A percentile compares a stretch with the other conserved stretches of the same genome.
These are phyloP conservation scores for Melocanna baccifera DNA, from an alignment of 176 grass and related monocot species.

Conservation along the genomic window DNA sequence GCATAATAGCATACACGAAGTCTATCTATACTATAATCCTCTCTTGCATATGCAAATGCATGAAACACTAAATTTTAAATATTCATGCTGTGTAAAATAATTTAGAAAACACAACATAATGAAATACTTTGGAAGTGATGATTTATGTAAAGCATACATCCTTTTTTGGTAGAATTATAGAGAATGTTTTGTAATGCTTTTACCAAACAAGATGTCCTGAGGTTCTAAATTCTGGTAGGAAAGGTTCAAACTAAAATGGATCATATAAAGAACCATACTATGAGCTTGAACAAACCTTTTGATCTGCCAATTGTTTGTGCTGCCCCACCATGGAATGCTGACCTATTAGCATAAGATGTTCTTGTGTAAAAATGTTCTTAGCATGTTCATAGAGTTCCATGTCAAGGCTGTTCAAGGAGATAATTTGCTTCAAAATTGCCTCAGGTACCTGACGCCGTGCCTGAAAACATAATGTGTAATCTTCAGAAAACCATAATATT, in stretches of 20 bases:
- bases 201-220: background rate
- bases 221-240: background rate
- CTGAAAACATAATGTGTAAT: slow-evolving; percentile 47
- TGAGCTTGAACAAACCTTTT: slow-evolving; percentile 43
- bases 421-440: slow-evolving; percentile 71
- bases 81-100: background rate
- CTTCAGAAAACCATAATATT: background rate
- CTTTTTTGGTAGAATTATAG: background rate
- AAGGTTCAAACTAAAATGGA: background rate
- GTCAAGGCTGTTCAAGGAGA: slow-evolving; percentile 79
- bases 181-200: background rate
- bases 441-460: slow-evolving; percentile 60
- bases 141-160: background rate
- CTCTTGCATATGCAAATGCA: background rate
- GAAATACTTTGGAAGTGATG: background rate
- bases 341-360: slow-evolving; percentile 49
- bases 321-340: slow-evolving; percentile 31
- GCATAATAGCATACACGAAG: background rate
- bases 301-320: slow-evolving; percentile 32
- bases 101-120: background rate
- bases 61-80: background rate
- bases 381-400: slow-evolving; percentile 85
- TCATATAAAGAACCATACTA: background rate
- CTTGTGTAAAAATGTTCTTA: slow-evolving; percentile 73
- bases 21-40: background rate